Percentiles rank a stretch among this genome's conserved stretches.
Conservation (phyloP, 192 early-diverging fungal genomes). For the Chytriomyces sp. region DNA sequence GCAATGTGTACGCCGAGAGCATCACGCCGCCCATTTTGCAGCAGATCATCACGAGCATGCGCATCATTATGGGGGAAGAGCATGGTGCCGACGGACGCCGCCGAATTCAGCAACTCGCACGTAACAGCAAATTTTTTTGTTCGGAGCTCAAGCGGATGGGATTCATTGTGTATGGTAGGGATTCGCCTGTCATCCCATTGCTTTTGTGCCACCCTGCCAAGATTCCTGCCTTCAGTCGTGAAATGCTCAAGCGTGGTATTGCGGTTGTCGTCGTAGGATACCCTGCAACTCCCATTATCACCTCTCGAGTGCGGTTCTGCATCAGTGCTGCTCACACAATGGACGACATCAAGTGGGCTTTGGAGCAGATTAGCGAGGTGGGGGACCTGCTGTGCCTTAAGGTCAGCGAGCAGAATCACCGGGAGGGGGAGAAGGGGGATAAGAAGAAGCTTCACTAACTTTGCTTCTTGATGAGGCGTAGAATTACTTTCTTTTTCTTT, state of each 20-base stretch:
- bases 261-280: conserved; percentile 97
- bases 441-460: conserved; percentile 9
- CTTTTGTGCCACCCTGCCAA: conserved; percentile 94
- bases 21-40: conserved; percentile 83
- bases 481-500: background rate
- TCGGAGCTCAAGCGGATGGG: conserved; percentile 81
- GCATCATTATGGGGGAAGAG: conserved; percentile 93
- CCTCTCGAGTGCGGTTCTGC: conserved; percentile 92
- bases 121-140: conserved; percentile 85
- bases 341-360: conserved; percentile 75
- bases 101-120: conserved; percentile 81
- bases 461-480: background rate
- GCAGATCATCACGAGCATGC: conserved; percentile 87
- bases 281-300: conserved; percentile 97
- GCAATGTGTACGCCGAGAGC: conserved; percentile 87
- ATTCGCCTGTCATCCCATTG: conserved; percentile 89
- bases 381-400: conserved; percentile 46
- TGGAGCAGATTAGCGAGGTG: conserved; percentile 51
- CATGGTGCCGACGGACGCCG: conserved; percentile 76
- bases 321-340: conserved; percentile 91
- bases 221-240: conserved; percentile 94
- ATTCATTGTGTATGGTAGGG: conserved; percentile 92
- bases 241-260: conserved; percentile 83
- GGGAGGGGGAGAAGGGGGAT: background rate
- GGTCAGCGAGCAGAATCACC: conserved; percentile 13